These are phyloP conservation scores for Malus hybrid DNA, from an alignment of 331 rosid species.

Conservation along the genomic window DNA sequence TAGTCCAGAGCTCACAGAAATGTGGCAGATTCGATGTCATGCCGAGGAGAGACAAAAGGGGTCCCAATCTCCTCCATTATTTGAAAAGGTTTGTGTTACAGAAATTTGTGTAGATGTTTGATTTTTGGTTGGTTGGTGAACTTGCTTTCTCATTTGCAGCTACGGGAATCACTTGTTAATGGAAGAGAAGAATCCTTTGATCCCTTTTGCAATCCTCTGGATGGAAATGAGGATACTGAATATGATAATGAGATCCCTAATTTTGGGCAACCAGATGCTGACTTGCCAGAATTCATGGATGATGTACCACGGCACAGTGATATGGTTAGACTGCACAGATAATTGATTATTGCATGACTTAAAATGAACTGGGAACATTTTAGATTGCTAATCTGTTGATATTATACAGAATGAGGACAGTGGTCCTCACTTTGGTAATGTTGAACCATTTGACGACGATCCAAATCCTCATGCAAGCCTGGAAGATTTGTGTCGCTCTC, in stretches of 20 bases:
- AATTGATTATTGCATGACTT: neutral
- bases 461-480: slow-evolving; percentile 53
- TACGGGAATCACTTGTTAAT: slow-evolving; percentile 56
- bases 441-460: slow-evolving; percentile 42
- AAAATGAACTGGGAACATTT: neutral
- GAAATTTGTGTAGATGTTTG: neutral
- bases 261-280: slow-evolving; percentile 30
- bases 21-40: slow-evolving; percentile 47
- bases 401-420: slow-evolving; percentile 40
- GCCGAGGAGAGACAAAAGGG: slow-evolving; percentile 34
- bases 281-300: slow-evolving; percentile 38
- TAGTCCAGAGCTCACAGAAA: slow-evolving; percentile 56
- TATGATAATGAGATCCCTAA: slow-evolving; percentile 36
- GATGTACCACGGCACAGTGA: slow-evolving; percentile 29
- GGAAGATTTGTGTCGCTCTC: slow-evolving; percentile 96
- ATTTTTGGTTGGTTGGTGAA: neutral
- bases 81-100: slow-evolving; percentile 38
- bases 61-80: slow-evolving; percentile 35
- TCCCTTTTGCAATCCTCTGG: slow-evolving; percentile 28
- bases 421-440: slow-evolving; percentile 28
- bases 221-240: slow-evolving; percentile 43
- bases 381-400: slow-evolving; percentile 23
- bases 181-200: slow-evolving; percentile 41
- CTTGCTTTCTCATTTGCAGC: slow-evolving; percentile 37
- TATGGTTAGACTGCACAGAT: slow-evolving; percentile 39